phyloP scores from a whole-genome alignment of 139 green algal genomes.

The Chlamydomonas applanata region DNA sequence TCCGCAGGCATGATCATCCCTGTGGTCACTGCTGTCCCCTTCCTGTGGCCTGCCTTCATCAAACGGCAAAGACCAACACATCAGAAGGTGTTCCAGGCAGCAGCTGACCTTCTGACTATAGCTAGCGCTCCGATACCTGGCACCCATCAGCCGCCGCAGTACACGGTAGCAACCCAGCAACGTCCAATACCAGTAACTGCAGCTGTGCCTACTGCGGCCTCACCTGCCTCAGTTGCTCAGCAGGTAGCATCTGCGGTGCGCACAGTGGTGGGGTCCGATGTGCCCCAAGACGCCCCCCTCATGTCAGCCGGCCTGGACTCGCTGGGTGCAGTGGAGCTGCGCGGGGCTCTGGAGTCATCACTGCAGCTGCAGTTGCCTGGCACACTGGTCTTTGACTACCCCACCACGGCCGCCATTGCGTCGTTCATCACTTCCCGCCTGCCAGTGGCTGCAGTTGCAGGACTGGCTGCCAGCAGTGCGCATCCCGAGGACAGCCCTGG shows the following conservation, averaged over 20 bases:
- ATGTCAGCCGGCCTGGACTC: constrained; percentile 80
- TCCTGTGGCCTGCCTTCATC: constrained; percentile 38
- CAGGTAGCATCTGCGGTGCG: not conserved
- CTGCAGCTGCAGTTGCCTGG: constrained; percentile 52
- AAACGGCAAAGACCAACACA: not conserved
- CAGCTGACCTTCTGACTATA: too few relatives aligned
- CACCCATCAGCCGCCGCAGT: too few relatives aligned
- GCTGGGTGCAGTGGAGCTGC: constrained; percentile 73
- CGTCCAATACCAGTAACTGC: not conserved
- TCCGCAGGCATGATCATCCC: constrained; percentile 14
- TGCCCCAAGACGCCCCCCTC: constrained; percentile 59
- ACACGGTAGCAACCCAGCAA: too few relatives aligned
- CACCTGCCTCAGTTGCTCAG: not conserved
- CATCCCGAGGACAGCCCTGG: too few relatives aligned
- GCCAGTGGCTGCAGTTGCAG: not conserved
- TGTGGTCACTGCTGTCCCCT: constrained; percentile 23
- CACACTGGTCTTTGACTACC: constrained; percentile 73
- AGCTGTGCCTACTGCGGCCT: not conserved
- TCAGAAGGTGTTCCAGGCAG: not conserved
- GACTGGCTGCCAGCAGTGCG: too few relatives aligned
- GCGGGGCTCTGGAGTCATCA: constrained; percentile 56
- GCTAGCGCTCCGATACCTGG: too few relatives aligned
- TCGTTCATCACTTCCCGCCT: constrained; percentile 25
- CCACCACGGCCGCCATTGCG: constrained; percentile 47
- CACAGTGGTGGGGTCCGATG: constrained; percentile 16